phyloP scores from a whole-genome alignment of 768 basidiomycete species.

The Cyclocybe aegerita region DNA sequence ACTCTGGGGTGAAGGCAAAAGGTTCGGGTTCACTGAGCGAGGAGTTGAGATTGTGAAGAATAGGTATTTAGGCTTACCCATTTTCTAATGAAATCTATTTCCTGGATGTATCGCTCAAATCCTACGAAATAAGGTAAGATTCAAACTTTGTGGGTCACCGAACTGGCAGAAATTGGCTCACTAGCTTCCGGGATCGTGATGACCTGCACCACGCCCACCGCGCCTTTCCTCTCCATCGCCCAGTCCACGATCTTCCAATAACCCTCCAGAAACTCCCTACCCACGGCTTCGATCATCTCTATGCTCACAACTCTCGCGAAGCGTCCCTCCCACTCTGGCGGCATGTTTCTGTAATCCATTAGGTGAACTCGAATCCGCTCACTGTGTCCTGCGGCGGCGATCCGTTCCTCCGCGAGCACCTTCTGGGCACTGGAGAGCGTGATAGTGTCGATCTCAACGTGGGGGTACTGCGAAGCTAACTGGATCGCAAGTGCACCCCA shows the following conservation, averaged over 20 bases:
- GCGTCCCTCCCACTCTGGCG: conserved; percentile 55
- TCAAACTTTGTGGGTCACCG: background rate
- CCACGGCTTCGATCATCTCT: conserved; percentile 80
- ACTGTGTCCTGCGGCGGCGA: conserved; percentile 48
- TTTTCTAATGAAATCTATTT: conserved; percentile 79
- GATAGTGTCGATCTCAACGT: conserved; percentile 66
- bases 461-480: conserved; percentile 52
- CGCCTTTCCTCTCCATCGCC: conserved; percentile 57
- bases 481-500: conserved; percentile 76
- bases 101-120: conserved; percentile 51
- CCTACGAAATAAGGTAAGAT: conserved; percentile 28
- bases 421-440: conserved; percentile 72
- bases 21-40: conserved; percentile 1
- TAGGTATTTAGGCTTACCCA: conserved; percentile 47
- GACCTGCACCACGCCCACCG: conserved; percentile 70
- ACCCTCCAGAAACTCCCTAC: conserved; percentile 58
- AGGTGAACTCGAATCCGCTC: conserved; percentile 62
- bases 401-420: conserved; percentile 52
- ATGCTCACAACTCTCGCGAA: conserved; percentile 75
- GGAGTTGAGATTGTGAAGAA: background rate
- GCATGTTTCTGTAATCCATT: conserved; percentile 75
- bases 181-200: conserved; percentile 76
- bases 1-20: too few relatives aligned
- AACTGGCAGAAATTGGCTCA: conserved; percentile 30
- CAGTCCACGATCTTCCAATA: conserved; percentile 69